Evolutionary conservation across 805 yeast genomes (phyloP).

Genomic region (Barnettozyma siamensis): DNA sequence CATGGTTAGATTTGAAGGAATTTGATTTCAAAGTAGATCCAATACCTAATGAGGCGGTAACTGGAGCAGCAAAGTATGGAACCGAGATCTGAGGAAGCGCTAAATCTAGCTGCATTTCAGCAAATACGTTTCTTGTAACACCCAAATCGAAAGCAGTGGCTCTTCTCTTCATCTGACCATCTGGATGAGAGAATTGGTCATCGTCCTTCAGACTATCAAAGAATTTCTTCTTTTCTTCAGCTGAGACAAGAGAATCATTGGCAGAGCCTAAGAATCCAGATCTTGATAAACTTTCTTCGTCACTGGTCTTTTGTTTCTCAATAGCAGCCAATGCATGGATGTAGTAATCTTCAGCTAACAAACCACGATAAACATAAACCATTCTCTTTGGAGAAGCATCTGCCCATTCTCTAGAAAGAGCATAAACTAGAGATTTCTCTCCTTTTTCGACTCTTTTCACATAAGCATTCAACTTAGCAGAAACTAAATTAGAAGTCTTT

Average conservation of each 20-base stretch:
- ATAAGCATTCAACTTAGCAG: constrained; percentile 80
- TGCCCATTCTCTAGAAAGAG: constrained; percentile 84
- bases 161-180: constrained; percentile 34
- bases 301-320: constrained; percentile 39
- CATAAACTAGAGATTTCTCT: constrained; percentile 64
- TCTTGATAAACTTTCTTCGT: constrained; percentile 5
- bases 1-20: constrained; percentile 5
- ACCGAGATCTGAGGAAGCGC: constrained; percentile 42
- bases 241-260: constrained; percentile 15
- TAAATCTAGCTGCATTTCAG: constrained; percentile 32
- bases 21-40: constrained; percentile 15
- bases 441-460: constrained; percentile 84
- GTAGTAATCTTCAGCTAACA: constrained; percentile 69
- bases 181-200: constrained; percentile 7
- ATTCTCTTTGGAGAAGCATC: constrained; percentile 84
- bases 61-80: constrained; percentile 75
- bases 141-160: constrained; percentile 51
- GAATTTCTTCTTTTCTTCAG: constrained; percentile 19
- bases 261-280: constrained; percentile 1
- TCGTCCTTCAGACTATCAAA: constrained; percentile 21
- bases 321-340: constrained; percentile 62
- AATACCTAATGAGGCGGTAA: constrained; percentile 54
- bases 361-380: constrained; percentile 82
- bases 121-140: constrained; percentile 30
- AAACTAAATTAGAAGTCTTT: constrained; percentile 72